Conservation (phyloP, 305 asterid species). For the Fraxinus baroniana region DNA sequence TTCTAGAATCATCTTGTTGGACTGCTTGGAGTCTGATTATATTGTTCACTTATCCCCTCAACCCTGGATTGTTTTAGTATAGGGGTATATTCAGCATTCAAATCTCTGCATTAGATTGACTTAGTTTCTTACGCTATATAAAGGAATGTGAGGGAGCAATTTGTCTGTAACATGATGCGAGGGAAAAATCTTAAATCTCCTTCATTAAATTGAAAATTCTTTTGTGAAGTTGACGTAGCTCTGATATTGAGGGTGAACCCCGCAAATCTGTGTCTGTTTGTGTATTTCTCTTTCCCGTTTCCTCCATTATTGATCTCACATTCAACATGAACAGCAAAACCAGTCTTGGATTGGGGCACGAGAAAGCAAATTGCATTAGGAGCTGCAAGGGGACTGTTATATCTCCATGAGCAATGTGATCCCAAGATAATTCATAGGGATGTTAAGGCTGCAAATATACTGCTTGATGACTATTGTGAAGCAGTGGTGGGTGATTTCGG, state of each 20-base stretch:
- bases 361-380: constrained; percentile 51
- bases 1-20: background rate
- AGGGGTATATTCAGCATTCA: background rate
- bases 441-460: too few species aligned
- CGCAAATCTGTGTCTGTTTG: background rate
- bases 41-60: background rate
- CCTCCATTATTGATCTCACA: background rate
- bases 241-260: background rate
- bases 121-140: background rate
- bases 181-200: background rate
- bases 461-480: too few species aligned
- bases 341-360: constrained; percentile 45
- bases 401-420: constrained; percentile 40
- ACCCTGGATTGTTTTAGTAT: background rate
- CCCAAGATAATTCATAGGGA: too few species aligned
- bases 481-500: too few species aligned
- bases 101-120: background rate
- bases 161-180: background rate
- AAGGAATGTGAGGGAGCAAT: background rate
- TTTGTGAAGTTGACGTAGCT: background rate
- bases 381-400: constrained; percentile 47
- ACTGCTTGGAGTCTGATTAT: background rate
- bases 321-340: constrained; percentile 33
- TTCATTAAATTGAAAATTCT: background rate
- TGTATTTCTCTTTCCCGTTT: background rate